Conservation (phyloP, 441 rosid genomes). For the Breynia disticha region DNA sequence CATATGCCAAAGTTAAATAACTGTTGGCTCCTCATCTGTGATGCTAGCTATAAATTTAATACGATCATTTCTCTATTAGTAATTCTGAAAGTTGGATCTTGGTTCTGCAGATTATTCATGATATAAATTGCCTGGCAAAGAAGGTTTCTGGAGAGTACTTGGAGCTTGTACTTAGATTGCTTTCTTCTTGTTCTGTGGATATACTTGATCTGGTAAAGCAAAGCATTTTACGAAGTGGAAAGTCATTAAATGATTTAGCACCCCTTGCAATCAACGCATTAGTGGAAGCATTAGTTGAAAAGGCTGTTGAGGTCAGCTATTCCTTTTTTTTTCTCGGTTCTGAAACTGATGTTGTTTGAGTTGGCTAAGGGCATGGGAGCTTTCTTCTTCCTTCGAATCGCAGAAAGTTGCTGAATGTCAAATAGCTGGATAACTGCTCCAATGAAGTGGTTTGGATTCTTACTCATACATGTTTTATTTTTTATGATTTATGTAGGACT, state of each 20-base stretch:
- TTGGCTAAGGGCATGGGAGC: constrained; percentile 10
- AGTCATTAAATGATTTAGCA: constrained; percentile 42
- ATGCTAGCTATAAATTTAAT: no score
- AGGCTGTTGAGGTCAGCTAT: constrained; percentile 76
- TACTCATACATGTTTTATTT: constrained; percentile 6
- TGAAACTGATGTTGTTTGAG: not conserved
- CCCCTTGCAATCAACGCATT: constrained; percentile 50
- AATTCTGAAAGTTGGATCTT: constrained; percentile 5
- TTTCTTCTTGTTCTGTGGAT: constrained; percentile 66
- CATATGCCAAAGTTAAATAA: no score
- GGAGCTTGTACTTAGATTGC: constrained; percentile 42
- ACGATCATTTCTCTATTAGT: not conserved
- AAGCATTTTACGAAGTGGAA: constrained; percentile 71
- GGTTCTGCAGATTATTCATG: constrained; percentile 78
- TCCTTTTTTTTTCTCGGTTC: not conserved
- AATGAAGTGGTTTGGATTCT: not conserved
- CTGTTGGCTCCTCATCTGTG: no score
- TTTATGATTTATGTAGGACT: constrained; percentile 40
- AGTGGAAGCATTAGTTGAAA: constrained; percentile 60
- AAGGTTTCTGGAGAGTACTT: constrained; percentile 67
- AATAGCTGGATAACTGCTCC: not conserved
- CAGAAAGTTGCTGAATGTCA: not conserved
- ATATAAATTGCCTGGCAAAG: constrained; percentile 48
- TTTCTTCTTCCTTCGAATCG: constrained; percentile 2
- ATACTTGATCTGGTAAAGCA: constrained; percentile 56